Percentiles rank a stretch among this genome's conserved stretches.
Conservation (phyloP, 1,139 yeast species). For the Nadsonia commutata region DNA sequence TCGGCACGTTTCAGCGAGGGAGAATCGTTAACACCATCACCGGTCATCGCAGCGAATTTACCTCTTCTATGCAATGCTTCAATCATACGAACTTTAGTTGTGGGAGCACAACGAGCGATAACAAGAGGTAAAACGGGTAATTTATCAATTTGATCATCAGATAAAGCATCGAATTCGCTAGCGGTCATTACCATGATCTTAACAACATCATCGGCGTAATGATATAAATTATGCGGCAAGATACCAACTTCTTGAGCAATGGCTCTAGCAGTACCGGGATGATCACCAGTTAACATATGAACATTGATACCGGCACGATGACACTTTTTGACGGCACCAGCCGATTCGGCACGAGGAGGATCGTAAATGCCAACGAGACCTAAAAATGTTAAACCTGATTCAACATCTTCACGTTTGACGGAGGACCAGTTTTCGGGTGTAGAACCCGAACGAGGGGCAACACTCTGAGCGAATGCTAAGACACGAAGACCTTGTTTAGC, state of each 20-base stretch:
- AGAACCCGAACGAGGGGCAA: constrained; percentile 2
- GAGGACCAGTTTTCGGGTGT: constrained; percentile 17
- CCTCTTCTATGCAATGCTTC: constrained; percentile 64
- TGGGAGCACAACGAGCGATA: constrained; percentile 77
- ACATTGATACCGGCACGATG: constrained; percentile 70
- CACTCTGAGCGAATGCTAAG: constrained; percentile 43
- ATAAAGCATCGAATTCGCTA: constrained; percentile 48
- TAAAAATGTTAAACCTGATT: constrained; percentile 39
- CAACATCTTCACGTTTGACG: constrained; percentile 37
- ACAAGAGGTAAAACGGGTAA: constrained; percentile 65
- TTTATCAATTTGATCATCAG: constrained; percentile 48
- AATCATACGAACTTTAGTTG: constrained; percentile 71
- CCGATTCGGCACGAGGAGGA: constrained; percentile 67
- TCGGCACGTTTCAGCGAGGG: constrained; percentile 71
- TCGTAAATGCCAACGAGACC: constrained; percentile 74
- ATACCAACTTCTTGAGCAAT: constrained; percentile 81
- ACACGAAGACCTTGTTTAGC: constrained; percentile 64
- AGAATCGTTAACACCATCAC: constrained; percentile 78
- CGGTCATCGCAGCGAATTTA: constrained; percentile 72
- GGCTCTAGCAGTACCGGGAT: constrained; percentile 68
- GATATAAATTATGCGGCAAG: constrained; percentile 52
- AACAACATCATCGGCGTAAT: constrained; percentile 47
- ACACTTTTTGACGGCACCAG: constrained; percentile 50
- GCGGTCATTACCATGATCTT: constrained; percentile 68
- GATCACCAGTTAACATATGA: constrained; percentile 79